Percentiles rank a stretch among this genome's conserved stretches.
phyloP scores from a whole-genome alignment of 495 filamentous ascomycete species.

The Trichoderma parareesei region DNA sequence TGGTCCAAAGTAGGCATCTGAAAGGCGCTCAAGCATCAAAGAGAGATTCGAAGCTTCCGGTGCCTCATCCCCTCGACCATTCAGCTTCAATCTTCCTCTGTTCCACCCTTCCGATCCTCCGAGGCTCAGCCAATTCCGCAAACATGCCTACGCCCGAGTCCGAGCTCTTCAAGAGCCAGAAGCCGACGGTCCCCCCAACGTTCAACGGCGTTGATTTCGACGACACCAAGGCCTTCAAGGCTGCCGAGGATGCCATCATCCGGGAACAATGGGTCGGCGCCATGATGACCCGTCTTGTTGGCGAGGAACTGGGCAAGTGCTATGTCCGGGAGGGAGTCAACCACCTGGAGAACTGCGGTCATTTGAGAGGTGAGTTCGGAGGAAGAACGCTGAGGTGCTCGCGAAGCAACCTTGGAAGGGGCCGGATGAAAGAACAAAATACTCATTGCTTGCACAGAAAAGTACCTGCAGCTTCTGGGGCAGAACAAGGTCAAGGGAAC shows the following conservation, averaged over 20 bases:
- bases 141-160: conserved; percentile 87
- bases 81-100: background rate
- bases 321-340: conserved; percentile 92
- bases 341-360: conserved; percentile 93
- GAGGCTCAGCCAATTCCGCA: conserved; percentile 10
- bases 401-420: background rate
- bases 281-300: conserved; percentile 93
- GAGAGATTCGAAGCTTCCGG: conserved; percentile 2
- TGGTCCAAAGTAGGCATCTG: background rate
- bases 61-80: background rate
- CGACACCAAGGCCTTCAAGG: conserved; percentile 81
- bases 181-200: conserved; percentile 85
- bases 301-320: conserved; percentile 93
- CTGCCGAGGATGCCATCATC: conserved; percentile 87
- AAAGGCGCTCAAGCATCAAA: conserved; percentile 5
- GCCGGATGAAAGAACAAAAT: background rate
- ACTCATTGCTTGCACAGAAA: conserved; percentile 48
- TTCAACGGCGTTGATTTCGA: conserved; percentile 98
- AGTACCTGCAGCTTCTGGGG: conserved; percentile 85
- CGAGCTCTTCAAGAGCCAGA: conserved; percentile 81
- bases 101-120: background rate
- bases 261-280: conserved; percentile 94
- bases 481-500: conserved; percentile 82
- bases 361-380: conserved; percentile 67
- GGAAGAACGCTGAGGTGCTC: no score